Base-by-base conservation (phyloP, 495 filamentous ascomycete genomes). In the Tuber magnatum region DNA sequence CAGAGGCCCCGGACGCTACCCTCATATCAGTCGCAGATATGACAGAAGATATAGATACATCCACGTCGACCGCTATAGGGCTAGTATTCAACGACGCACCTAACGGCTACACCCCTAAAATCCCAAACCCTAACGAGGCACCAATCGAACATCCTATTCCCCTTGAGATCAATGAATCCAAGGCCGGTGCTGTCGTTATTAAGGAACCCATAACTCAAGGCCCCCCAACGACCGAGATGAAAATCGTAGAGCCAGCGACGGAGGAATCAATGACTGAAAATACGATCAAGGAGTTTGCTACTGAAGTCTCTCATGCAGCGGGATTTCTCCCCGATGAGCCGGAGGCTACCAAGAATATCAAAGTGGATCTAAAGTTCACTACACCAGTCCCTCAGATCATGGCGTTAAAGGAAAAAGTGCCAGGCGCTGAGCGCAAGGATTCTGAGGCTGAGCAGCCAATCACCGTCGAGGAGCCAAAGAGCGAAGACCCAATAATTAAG, bases 391-490 rank as follows among this genome's bases (percentile, higher is more conserved):
- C 70, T 41, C n/a, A 28, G 41, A 41, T 72, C 24, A 68, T 72
- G 35, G 76, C 75, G 39, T 65, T 68, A 14, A 69, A 75, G 48
- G 77, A 68, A 61, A 72, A 75, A 12, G 20, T 24, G 9, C 51
- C 9, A 68, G 69, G n/a, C 12, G 3, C 38, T 24, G 72, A 78
- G 51, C 24, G 35, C 32, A 46, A 24, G 22, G 73, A 68, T 43
- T 24, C 28, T 69, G 48, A 72, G n/a, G 69, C 71, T 2, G 77
- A 73, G 73, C 70, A 75, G 32, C 56, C 48, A 68, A 70, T 72
- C 18, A 69, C 28, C 18, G 12, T 32, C 35, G 43, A 73, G 51
- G 51, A 56, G 22, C 10, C 20, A 43, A 38, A 12, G 35, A 22
- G n/a, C 44, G 14, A 48, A 18, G 48, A 73, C 5, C n/a, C 44